These are phyloP conservation scores for Tephrocybe sp. DNA, from an alignment of 768 basidiomycete species.

Conservation along the genomic window DNA sequence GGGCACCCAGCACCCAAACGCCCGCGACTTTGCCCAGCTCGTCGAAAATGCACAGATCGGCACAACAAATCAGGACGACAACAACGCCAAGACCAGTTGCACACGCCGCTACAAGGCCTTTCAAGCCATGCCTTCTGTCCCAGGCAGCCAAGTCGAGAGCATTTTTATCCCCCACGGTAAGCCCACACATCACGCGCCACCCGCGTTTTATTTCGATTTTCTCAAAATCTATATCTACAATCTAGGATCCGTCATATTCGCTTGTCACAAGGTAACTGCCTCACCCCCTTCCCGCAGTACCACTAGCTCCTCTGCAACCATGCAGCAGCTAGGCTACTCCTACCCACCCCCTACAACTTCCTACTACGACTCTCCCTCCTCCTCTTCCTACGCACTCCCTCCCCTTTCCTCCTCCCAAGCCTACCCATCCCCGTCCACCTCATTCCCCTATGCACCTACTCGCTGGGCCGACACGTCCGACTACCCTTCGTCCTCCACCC, in stretches of 20 bases:
- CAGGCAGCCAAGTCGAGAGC: conserved; percentile 73
- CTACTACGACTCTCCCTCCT: conserved; percentile 38
- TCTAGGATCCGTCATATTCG: conserved; percentile 68
- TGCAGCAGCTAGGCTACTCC: conserved; percentile 48
- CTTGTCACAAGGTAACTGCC: conserved; percentile 65
- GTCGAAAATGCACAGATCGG: conserved; percentile 70
- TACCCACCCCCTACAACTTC: conserved; percentile 29
- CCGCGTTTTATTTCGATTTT: not conserved
- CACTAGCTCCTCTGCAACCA: conserved; percentile 36
- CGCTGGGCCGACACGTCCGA: conserved; percentile 38
- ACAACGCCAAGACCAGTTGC: conserved; percentile 82
- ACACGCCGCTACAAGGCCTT: conserved; percentile 80
- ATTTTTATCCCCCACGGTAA: conserved; percentile 89
- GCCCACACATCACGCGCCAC: conserved; percentile 31
- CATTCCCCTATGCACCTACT: conserved; percentile 40
- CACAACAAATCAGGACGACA: conserved; percentile 45
- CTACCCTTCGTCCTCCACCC: conserved; percentile 16
- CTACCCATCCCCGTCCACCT: too few relatives aligned
- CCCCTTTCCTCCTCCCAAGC: conserved; percentile 34
- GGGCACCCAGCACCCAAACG: conserved; percentile 30
- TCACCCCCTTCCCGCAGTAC: conserved; percentile 41
- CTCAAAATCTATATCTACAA: not conserved
- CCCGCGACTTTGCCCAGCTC: conserved; percentile 55
- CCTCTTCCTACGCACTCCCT: conserved; percentile 41
- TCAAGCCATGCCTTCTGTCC: conserved; percentile 59